A percentile compares a stretch with the other conserved stretches of the same genome.
Conservation (phyloP, 495 filamentous ascomycete genomes). For the Filosporella fistucella region DNA sequence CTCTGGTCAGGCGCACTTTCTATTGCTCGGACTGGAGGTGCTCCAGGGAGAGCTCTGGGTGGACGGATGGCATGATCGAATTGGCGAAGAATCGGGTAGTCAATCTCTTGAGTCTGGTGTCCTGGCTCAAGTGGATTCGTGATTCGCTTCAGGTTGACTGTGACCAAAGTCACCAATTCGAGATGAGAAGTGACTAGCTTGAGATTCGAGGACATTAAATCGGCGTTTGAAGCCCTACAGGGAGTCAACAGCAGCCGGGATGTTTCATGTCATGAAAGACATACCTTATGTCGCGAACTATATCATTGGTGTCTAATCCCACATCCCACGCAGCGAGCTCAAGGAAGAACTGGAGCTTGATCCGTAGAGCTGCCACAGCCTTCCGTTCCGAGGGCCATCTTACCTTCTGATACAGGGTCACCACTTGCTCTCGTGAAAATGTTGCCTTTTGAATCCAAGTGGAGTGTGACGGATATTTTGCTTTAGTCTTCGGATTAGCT, state of each 20-base stretch:
- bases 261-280: not conserved
- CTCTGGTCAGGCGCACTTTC: not conserved
- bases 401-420: slow-evolving; percentile 6
- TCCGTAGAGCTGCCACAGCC: slow-evolving; percentile 3
- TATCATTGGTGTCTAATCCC: not conserved
- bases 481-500: slow-evolving; percentile 9
- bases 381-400: slow-evolving; percentile 12
- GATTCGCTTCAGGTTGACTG: slow-evolving; percentile 9
- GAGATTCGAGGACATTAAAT: slow-evolving; percentile 7
- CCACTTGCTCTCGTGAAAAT: slow-evolving; percentile 11
- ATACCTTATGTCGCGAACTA: slow-evolving; percentile 2
- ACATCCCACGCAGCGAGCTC: slow-evolving; percentile 5
- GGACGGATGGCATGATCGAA: too few relatives aligned
- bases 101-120: slow-evolving; percentile 5
- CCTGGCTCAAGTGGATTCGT: slow-evolving; percentile 8
- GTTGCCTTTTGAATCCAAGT: slow-evolving; percentile 9
- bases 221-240: not conserved
- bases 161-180: not conserved
- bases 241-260: not conserved
- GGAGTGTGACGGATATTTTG: not conserved
- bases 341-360: slow-evolving; percentile 9
- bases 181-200: slow-evolving; percentile 14
- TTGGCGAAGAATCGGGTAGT: slow-evolving; percentile 13
- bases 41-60: slow-evolving; percentile 6
- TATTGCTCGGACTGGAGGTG: slow-evolving; percentile 1